Evolutionary conservation across 768 basidiomycete species (phyloP).

Genomic region (Leccinum barrowsii): DNA sequence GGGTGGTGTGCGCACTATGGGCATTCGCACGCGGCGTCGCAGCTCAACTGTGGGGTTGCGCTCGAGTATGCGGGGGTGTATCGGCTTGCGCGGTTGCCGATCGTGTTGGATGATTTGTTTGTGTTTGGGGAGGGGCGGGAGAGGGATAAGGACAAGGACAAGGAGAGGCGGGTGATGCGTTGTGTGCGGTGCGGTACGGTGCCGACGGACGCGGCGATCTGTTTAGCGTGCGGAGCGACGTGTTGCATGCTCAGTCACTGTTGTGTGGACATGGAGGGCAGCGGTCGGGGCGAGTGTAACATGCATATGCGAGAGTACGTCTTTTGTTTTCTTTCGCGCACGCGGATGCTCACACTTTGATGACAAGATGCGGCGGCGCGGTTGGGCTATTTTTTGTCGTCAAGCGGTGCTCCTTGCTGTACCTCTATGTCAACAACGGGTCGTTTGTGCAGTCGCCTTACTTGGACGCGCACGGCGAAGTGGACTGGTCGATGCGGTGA

Average conservation of each 20-base stretch:
- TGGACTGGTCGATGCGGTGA: constrained; percentile 88
- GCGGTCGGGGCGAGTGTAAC: constrained; percentile 84
- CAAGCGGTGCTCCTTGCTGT: constrained; percentile 87
- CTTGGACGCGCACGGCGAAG: constrained; percentile 90
- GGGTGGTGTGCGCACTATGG: constrained; percentile 92
- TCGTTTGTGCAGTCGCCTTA: constrained; percentile 87
- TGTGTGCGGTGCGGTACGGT: constrained; percentile 77
- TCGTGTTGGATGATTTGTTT: constrained; percentile 81
- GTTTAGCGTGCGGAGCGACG: constrained; percentile 83
- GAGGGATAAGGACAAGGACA: neutral
- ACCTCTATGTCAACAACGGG: constrained; percentile 86
- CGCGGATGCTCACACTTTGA: too few species aligned
- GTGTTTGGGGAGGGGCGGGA: constrained; percentile 64
- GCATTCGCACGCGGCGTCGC: constrained; percentile 72
- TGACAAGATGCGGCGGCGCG: constrained; percentile 78
- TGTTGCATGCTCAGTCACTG: constrained; percentile 92
- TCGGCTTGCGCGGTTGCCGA: constrained; percentile 76
- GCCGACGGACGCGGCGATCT: constrained; percentile 85
- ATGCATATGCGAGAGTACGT: constrained; percentile 92
- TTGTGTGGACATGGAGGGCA: constrained; percentile 63
- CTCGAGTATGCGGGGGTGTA: constrained; percentile 85
- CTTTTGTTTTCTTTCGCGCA: too few species aligned
- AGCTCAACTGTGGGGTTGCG: constrained; percentile 72
- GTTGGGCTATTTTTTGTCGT: constrained; percentile 89
- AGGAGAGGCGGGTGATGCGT: constrained; percentile 41